These are phyloP conservation scores for Trichothecium roseum DNA, from an alignment of 2,329 filamentous ascomycete genomes.

Conservation along the genomic window DNA sequence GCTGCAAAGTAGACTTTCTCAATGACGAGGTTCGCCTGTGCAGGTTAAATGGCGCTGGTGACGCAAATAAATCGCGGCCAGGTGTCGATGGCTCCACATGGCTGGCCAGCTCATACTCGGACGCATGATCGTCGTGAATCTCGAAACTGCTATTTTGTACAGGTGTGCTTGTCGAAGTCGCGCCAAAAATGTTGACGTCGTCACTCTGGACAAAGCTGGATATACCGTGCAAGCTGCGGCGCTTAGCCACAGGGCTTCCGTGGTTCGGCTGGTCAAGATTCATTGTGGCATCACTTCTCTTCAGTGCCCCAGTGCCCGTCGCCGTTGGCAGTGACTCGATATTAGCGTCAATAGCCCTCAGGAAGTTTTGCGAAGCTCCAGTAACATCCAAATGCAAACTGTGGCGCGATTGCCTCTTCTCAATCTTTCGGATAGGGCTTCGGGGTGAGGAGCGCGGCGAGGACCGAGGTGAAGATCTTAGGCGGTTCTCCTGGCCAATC, in stretches of 20 bases:
- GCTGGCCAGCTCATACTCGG: constrained; percentile 44
- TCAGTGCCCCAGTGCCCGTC: constrained; percentile 63
- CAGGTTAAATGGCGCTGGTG: constrained; percentile 40
- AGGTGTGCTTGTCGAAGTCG: constrained; percentile 19
- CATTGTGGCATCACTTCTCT: constrained; percentile 85
- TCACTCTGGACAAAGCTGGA: constrained; percentile 45
- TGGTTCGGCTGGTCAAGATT: constrained; percentile 68
- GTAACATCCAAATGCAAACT: constrained; percentile 48
- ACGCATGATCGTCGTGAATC: constrained; percentile 35
- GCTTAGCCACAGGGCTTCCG: constrained; percentile 82
- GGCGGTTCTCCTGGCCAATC: constrained; percentile 31
- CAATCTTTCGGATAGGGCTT: constrained; percentile 21
- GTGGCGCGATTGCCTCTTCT: constrained; percentile 26
- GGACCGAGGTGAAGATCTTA: constrained; percentile 12
- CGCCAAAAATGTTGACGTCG: constrained; percentile 70
- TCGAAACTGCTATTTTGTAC: constrained; percentile 35
- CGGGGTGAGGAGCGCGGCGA: not conserved
- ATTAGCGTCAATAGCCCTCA: constrained; percentile 39
- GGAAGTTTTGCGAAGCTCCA: constrained; percentile 39
- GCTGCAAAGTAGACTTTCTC: constrained; percentile 78
- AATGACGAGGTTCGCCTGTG: constrained; percentile 66
- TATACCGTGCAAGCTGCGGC: constrained; percentile 74
- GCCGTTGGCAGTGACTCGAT: constrained; percentile 17
- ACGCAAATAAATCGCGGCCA: constrained; percentile 29
- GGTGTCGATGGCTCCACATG: constrained; percentile 11